Evolutionary conservation across 1,139 yeast genomes (phyloP).

Genomic region (Pichia sp.): DNA sequence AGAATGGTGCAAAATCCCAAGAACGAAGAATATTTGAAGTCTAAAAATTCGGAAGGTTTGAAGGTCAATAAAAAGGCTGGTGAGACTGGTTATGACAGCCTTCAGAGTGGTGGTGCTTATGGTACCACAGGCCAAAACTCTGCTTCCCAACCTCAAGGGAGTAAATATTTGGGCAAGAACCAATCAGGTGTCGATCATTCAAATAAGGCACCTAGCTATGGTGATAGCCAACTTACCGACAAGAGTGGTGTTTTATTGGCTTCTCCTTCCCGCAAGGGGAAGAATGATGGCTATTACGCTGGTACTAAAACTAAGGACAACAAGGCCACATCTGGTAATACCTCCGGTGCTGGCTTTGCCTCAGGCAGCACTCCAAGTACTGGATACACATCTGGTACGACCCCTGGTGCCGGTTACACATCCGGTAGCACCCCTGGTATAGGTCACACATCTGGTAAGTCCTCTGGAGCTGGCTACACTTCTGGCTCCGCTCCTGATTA

Average conservation of each 20-base stretch:
- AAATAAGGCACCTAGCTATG: background rate
- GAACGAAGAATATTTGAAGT: conserved; percentile 7
- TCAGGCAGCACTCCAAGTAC: no score
- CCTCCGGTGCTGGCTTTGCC: background rate
- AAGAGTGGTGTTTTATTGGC: background rate
- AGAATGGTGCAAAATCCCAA: conserved; percentile 16
- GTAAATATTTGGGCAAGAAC: no score
- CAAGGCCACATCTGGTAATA: background rate
- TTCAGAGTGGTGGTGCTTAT: background rate
- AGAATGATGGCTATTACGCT: conserved; percentile 8
- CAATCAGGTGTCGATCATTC: background rate
- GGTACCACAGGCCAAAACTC: no score
- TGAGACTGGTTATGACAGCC: background rate
- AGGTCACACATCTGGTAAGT: no score
- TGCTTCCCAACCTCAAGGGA: background rate
- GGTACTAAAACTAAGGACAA: background rate
- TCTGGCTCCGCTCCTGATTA: no score
- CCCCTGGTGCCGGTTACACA: no score
- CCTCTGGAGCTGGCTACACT: no score
- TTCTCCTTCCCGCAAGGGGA: background rate
- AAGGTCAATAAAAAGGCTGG: conserved; percentile 1
- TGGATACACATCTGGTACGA: no score
- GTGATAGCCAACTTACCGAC: background rate
- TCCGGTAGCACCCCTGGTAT: no score
- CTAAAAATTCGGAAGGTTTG: conserved; percentile 6